Evolutionary conservation across 148 eudicot genomes (phyloP).

Genomic region (Rhododendron molle): DNA sequence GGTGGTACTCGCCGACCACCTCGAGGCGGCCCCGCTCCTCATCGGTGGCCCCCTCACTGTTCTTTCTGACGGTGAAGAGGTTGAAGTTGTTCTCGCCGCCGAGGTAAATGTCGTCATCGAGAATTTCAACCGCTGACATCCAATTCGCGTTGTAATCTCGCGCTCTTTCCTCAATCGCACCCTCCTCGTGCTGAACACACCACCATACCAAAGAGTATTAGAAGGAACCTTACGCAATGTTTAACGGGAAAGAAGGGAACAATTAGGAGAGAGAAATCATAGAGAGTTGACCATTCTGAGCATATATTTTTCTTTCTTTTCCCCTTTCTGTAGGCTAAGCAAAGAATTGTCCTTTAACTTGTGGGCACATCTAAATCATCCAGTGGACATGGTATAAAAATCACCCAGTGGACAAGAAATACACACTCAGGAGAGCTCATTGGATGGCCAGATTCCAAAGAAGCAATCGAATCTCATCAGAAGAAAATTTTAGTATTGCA

Average conservation of each 20-base stretch:
- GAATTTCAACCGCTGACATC: conserved; percentile 99
- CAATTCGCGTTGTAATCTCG: conserved; percentile 97
- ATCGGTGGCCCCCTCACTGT: conserved; percentile 91
- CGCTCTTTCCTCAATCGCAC: conserved; percentile 98
- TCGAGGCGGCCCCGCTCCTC: conserved; percentile 99
- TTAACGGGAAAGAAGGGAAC: neutral
- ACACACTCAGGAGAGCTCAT: neutral
- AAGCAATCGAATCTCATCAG: neutral
- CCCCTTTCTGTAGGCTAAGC: neutral
- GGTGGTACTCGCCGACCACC: conserved; percentile 95
- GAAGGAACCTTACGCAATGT: neutral
- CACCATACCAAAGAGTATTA: conserved; percentile 2
- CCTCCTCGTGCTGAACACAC: conserved; percentile 80
- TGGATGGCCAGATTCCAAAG: neutral
- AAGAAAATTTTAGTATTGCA: neutral
- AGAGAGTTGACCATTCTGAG: neutral
- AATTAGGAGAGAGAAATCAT: neutral
- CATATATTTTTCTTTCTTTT: neutral
- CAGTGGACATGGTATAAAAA: neutral
- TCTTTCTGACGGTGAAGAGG: conserved; percentile 86
- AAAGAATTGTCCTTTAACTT: neutral
- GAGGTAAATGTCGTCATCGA: conserved; percentile 80
- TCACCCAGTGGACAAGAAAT: neutral
- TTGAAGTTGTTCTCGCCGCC: conserved; percentile 90
- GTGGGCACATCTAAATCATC: neutral